Conservation (phyloP, 257 asterid species). For the Petunia axillaris region DNA sequence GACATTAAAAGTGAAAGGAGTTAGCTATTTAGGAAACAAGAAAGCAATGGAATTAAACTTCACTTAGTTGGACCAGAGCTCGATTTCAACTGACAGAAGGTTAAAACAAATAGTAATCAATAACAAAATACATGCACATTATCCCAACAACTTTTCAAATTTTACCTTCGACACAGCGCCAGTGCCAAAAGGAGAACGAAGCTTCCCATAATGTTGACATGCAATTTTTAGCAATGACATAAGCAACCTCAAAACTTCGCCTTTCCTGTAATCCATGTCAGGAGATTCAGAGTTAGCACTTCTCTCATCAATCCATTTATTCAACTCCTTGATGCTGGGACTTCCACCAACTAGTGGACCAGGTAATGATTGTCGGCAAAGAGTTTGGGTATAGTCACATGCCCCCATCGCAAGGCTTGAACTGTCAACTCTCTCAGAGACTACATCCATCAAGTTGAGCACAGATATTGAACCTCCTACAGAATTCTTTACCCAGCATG, state of each 20-base stretch:
- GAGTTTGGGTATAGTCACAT: slow-evolving; percentile 64
- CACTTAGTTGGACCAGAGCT: slow-evolving; percentile 9
- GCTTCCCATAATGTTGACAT: slow-evolving; percentile 85
- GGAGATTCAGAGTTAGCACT: slow-evolving; percentile 53
- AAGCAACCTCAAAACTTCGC: slow-evolving; percentile 74
- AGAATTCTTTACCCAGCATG: slow-evolving; percentile 59
- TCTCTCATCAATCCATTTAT: slow-evolving; percentile 93
- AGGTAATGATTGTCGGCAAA: slow-evolving; percentile 70
- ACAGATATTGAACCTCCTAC: slow-evolving; percentile 69
- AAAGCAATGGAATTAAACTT: neutral
- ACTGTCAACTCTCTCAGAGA: slow-evolving; percentile 44
- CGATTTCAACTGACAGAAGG: neutral
- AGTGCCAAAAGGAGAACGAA: slow-evolving; percentile 88
- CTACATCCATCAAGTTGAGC: slow-evolving; percentile 76
- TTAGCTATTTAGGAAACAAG: neutral
- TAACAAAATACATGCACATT: neutral
- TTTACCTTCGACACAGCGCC: slow-evolving; percentile 68
- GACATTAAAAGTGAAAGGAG: slow-evolving; percentile 12
- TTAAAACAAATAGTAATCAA: neutral
- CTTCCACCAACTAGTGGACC: slow-evolving; percentile 94
- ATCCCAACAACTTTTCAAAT: neutral
- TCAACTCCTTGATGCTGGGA: slow-evolving; percentile 72
- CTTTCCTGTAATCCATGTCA: slow-evolving; percentile 56
- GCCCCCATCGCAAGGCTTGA: slow-evolving; percentile 48
- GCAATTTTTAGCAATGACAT: slow-evolving; percentile 81